Percentiles rank a stretch among this genome's conserved stretches.
Evolutionary conservation across 345 rosid species (phyloP).

Genomic region (Noccaea caerulescens): DNA sequence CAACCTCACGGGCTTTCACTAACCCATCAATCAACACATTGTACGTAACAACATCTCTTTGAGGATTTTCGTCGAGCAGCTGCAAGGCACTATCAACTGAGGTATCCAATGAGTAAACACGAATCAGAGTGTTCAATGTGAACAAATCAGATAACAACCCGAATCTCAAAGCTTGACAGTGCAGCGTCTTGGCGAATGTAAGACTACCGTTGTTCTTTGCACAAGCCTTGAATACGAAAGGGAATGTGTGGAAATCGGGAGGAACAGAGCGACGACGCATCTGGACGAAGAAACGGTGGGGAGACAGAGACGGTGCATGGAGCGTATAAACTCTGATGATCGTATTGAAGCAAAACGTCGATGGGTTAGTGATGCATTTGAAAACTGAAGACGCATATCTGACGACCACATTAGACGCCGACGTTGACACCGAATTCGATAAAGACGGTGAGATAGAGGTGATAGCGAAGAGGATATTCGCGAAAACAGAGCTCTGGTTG

Average conservation of each 20-base stretch:
- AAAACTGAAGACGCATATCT: slow-evolving; percentile 53
- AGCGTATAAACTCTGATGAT: slow-evolving; percentile 58
- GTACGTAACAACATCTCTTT: slow-evolving; percentile 60
- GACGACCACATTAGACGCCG: slow-evolving; percentile 22
- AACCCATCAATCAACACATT: slow-evolving; percentile 67
- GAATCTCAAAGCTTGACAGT: slow-evolving; percentile 53
- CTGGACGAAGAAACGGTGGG: slow-evolving; percentile 55
- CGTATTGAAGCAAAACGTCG: slow-evolving; percentile 62
- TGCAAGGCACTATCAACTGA: slow-evolving; percentile 41
- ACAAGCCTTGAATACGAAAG: slow-evolving; percentile 69
- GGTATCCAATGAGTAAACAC: slow-evolving; percentile 34
- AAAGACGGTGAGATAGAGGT: slow-evolving; percentile 41
- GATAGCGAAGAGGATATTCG: slow-evolving; percentile 52
- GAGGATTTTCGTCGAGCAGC: slow-evolving; percentile 59
- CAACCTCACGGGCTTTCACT: slow-evolving; percentile 57
- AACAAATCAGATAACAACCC: slow-evolving; percentile 63
- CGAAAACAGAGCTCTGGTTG: slow-evolving; percentile 30
- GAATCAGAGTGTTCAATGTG: slow-evolving; percentile 57
- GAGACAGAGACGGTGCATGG: slow-evolving; percentile 54
- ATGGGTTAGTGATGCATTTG: slow-evolving; percentile 51
- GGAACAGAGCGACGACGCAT: slow-evolving; percentile 61
- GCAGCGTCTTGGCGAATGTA: slow-evolving; percentile 49
- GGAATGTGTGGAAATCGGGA: slow-evolving; percentile 67
- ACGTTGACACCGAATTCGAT: background rate
- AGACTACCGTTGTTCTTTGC: slow-evolving; percentile 42